Evolutionary conservation across 768 basidiomycete genomes (phyloP).

Genomic region (Termitomyces sp.): DNA sequence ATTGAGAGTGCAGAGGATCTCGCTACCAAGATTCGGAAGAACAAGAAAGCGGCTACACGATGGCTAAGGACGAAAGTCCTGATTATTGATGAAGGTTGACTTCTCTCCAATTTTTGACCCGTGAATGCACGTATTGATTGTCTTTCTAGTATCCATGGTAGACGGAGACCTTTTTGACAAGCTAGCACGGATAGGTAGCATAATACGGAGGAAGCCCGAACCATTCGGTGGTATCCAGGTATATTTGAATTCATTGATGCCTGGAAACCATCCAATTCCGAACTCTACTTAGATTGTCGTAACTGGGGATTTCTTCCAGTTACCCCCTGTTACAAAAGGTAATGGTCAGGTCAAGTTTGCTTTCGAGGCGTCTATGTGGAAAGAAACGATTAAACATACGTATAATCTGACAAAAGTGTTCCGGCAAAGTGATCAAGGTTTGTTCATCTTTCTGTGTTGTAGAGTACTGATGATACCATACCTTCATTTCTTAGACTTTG

Average conservation of each 20-base stretch:
- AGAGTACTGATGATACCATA: neutral
- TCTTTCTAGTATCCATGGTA: conserved; percentile 90
- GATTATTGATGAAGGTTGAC: conserved; percentile 74
- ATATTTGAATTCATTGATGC: neutral
- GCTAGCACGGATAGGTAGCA: conserved; percentile 63
- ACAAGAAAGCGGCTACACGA: conserved; percentile 73
- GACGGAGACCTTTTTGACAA: conserved; percentile 94
- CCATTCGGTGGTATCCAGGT: conserved; percentile 97
- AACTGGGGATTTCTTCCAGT: conserved; percentile 97
- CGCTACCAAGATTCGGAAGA: conserved; percentile 64
- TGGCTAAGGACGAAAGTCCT: conserved; percentile 86
- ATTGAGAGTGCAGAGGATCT: conserved; percentile 58
- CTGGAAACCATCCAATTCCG: neutral
- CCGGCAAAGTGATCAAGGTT: conserved; percentile 88
- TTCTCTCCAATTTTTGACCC: neutral
- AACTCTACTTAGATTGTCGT: conserved; percentile 60
- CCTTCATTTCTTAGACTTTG: conserved; percentile 53
- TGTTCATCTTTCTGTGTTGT: conserved; percentile 15
- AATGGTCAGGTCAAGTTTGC: conserved; percentile 69
- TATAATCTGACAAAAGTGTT: conserved; percentile 96
- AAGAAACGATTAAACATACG: conserved; percentile 64
- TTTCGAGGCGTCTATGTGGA: conserved; percentile 86
- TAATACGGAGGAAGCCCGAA: conserved; percentile 50
- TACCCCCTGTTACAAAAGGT: conserved; percentile 83
- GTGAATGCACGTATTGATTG: neutral